Evolutionary conservation across 305 asterid genomes (phyloP).

Genomic region (Fraxinus angustifolia): DNA sequence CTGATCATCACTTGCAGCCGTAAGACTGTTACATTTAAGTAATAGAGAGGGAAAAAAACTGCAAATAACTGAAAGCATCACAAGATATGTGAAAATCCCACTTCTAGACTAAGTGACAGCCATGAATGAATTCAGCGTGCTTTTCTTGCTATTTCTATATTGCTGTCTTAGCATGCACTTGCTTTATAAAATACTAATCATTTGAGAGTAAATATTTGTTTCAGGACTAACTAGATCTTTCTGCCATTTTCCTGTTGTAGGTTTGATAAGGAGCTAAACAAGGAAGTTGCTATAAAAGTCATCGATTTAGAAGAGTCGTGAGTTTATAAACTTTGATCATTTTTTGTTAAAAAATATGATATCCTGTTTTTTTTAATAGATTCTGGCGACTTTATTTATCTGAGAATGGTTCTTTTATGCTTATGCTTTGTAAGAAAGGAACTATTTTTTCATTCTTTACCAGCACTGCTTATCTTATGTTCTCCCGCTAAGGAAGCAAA

Average conservation of each 20-base stretch:
- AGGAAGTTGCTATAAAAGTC: conserved; percentile 88
- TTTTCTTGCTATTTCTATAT: not conserved
- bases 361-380: conserved; percentile 6
- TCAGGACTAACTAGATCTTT: conserved; percentile 10
- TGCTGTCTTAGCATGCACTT: not conserved
- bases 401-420: conserved; percentile 7
- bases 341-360: conserved; percentile 19
- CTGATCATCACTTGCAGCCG: conserved; percentile 3
- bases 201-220: not conserved
- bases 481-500: not conserved
- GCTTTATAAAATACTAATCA: not conserved
- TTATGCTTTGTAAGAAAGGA: not conserved
- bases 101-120: not conserved
- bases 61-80: not conserved
- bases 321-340: conserved; percentile 40
- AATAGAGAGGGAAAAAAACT: not conserved
- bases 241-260: conserved; percentile 47
- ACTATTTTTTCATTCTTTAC: not conserved
- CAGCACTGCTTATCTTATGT: not conserved
- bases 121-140: not conserved
- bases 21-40: not conserved
- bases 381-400: not conserved
- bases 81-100: not conserved
- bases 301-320: conserved; percentile 98
- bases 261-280: conserved; percentile 79